phyloP scores from a whole-genome alignment of 129 eudicot species.

The Artemisia annua region DNA sequence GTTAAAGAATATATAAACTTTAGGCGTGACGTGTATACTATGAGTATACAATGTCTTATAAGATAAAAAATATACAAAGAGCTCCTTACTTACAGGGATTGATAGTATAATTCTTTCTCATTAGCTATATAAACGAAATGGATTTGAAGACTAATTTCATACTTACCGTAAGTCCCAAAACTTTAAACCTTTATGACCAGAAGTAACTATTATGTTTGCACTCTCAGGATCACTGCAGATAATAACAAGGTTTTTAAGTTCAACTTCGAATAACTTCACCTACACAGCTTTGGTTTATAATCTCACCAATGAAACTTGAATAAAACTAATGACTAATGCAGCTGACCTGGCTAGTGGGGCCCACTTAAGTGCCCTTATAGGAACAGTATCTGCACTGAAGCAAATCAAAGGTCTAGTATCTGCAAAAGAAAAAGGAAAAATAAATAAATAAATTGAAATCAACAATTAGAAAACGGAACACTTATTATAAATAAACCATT shows the following conservation, averaged over 20 bases:
- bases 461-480: constrained; percentile 10
- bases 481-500: constrained; percentile 3
- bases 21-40: neutral
- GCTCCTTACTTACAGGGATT: too few relatives aligned
- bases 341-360: constrained; percentile 80
- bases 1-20: neutral
- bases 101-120: too few relatives aligned
- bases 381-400: constrained; percentile 87
- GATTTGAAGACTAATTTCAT: constrained; percentile 5
- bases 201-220: constrained; percentile 68
- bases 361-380: constrained; percentile 90
- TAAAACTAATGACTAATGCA: neutral
- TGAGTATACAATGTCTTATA: too few relatives aligned
- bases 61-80: too few relatives aligned
- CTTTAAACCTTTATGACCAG: constrained; percentile 72
- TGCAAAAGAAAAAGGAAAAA: constrained; percentile 37
- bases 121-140: neutral
- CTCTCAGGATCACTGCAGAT: constrained; percentile 74
- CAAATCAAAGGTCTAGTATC: constrained; percentile 89
- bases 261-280: neutral
- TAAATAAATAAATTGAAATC: neutral
- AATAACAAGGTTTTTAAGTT: neutral
- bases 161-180: constrained; percentile 96
- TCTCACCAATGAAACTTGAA: neutral
- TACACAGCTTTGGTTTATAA: neutral